Evolutionary conservation across 1,139 yeast genomes (phyloP).

Genomic region (Diutina ranongensis): DNA sequence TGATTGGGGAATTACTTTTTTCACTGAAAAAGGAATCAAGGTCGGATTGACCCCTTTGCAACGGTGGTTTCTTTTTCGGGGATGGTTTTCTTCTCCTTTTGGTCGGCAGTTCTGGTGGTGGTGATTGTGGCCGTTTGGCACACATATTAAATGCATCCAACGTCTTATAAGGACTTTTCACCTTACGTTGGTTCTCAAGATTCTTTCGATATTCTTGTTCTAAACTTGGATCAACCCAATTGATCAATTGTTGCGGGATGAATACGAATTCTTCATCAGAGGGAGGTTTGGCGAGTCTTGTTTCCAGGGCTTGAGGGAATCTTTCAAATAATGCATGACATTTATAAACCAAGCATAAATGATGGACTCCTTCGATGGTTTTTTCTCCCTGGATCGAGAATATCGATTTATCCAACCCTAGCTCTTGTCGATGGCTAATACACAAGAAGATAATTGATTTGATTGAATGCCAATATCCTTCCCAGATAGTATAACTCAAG

Average conservation of each 20-base stretch:
- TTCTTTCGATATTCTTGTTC: background rate
- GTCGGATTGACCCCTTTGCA: background rate
- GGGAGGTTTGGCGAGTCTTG: background rate
- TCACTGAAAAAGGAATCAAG: constrained; percentile 1
- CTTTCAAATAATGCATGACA: background rate
- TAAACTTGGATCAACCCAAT: background rate
- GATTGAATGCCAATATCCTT: background rate
- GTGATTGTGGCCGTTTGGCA: background rate
- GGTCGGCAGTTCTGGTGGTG: background rate
- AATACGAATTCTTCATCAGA: background rate
- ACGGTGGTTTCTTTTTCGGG: background rate
- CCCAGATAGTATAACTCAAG: background rate
- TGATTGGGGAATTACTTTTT: background rate
- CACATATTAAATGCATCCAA: background rate
- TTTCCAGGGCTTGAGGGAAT: background rate
- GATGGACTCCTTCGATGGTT: constrained; percentile 3
- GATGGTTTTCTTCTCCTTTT: background rate
- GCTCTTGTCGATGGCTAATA: background rate
- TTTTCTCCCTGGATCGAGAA: background rate
- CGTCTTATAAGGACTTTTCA: background rate
- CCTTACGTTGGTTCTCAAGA: background rate
- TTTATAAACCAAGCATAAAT: background rate
- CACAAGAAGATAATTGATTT: background rate
- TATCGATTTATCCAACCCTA: background rate
- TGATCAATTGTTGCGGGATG: background rate